Evolutionary conservation across 306 rosid species (phyloP), one percentile per base, ranked within the genome.

Genomic region (Argentina anserina): DNA sequence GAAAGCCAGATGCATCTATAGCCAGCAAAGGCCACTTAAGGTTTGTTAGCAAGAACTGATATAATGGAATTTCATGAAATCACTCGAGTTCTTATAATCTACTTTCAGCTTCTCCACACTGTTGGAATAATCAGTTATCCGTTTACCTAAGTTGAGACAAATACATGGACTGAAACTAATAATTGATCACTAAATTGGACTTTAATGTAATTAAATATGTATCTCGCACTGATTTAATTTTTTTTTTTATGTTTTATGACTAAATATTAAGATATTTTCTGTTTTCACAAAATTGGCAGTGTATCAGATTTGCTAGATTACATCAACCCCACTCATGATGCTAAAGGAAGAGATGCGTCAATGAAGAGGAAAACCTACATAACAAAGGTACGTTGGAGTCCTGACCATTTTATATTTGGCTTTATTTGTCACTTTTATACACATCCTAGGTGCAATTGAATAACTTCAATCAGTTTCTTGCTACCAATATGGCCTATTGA

Each of bases 11-110:
- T 81, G 97, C 99, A 41, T 91, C 97, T 34, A 91, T 95, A 72
- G 99, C 99, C 65, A 88, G 99, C 84, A 95, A 91, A 89, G 99
- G 99, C 69, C 99, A 95, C 83, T 81, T 95, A 29, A 95, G 99
- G 99, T 91, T 86, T 78, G 39, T 45, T 67, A 58, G 18, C 81
- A 63, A 59, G 47, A 72, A 60, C 40, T 13, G 14, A 65, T 46
- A 67, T 66, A 75, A 49, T 75, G 14, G 78, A 73, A n/a, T 15
- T 45, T 60, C 2, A 15, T 31, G 33, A 18, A 20, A 40, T 62
- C 20, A 14, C 29, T 6, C 10, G 50, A 56, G 62, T 71, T 49
- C 65, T 25, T 29, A 21, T 31, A 36, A 59, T 71, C 2, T 60
- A 50, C 66, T 29, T 49, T 12, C 26, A 33, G n/a, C 17, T 41